These are phyloP conservation scores for Volutella citrinella DNA, from an alignment of 2,329 filamentous ascomycete species.

Conservation along the genomic window DNA sequence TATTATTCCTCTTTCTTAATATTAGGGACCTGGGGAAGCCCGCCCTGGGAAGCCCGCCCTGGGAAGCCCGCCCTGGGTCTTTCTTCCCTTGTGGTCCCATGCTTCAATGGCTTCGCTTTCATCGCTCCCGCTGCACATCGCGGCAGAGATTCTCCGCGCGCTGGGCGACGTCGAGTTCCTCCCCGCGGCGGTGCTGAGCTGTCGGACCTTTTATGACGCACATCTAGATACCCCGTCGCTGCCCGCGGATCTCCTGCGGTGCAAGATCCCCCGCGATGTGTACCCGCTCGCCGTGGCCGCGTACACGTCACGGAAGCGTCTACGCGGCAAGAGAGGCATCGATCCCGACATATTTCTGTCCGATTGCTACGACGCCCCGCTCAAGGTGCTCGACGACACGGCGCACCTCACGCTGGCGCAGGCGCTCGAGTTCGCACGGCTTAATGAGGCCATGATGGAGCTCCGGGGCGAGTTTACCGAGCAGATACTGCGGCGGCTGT, in stretches of 20 bases:
- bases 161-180: constrained; percentile 16
- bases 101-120: constrained; percentile 16
- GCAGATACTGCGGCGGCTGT: constrained; percentile 13
- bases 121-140: constrained; percentile 20
- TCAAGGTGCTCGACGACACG: constrained; percentile 6
- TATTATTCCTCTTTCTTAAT: too few species aligned
- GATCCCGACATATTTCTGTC: constrained; percentile 11
- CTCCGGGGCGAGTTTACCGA: constrained; percentile 11
- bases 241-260: constrained; percentile 16
- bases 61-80: not conserved
- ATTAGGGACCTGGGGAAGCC: too few species aligned
- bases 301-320: constrained; percentile 11
- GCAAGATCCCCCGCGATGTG: constrained; percentile 13
- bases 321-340: constrained; percentile 7
- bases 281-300: constrained; percentile 16
- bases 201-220: constrained; percentile 21
- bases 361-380: constrained; percentile 11
- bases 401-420: constrained; percentile 12
- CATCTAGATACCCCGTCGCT: constrained; percentile 16
- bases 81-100: not conserved
- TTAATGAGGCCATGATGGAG: constrained; percentile 11
- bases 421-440: constrained; percentile 12
- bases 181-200: constrained; percentile 16
- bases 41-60: too few species aligned
- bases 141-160: constrained; percentile 18